phyloP scores from a whole-genome alignment of 2,329 filamentous ascomycete species.

The Beauveria pseudobassiana region DNA sequence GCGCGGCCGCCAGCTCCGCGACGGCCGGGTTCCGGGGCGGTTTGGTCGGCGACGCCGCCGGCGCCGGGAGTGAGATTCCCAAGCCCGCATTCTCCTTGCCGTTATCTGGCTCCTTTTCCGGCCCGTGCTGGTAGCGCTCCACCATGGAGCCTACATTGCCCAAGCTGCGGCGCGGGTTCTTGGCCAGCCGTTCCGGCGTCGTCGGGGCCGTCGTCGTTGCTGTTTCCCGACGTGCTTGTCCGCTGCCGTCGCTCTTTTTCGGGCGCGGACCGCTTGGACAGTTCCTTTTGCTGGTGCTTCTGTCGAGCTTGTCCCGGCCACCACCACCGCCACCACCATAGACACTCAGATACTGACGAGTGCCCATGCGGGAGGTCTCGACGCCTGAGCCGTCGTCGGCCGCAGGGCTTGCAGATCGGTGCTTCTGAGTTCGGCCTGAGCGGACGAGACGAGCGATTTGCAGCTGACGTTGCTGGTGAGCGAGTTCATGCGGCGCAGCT shows the following conservation, averaged over 20 bases:
- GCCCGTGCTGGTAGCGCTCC: background rate
- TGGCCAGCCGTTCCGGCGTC: conserved; percentile 2
- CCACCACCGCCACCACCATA: background rate
- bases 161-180: conserved; percentile 12
- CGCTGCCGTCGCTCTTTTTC: background rate
- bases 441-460: conserved; percentile 27
- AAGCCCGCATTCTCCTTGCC: conserved; percentile 10
- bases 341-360: conserved; percentile 40
- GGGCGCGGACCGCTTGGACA: background rate
- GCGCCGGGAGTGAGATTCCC: conserved; percentile 1
- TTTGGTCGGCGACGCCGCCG: background rate
- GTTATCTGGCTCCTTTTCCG: background rate
- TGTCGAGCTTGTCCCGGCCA: background rate
- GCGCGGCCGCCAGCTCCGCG: conserved; percentile 19
- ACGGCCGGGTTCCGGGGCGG: conserved; percentile 19
- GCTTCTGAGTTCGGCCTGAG: conserved; percentile 14
- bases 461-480: conserved; percentile 38
- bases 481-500: conserved; percentile 52
- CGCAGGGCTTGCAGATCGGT: conserved; percentile 16
- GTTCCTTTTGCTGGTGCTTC: conserved; percentile 14
- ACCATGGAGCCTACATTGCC: conserved; percentile 3
- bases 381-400: conserved; percentile 19
- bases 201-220: background rate
- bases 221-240: background rate
- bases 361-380: conserved; percentile 24